These are phyloP conservation scores for Cercis canadensis DNA, from an alignment of 306 rosid species.

Conservation along the genomic window DNA sequence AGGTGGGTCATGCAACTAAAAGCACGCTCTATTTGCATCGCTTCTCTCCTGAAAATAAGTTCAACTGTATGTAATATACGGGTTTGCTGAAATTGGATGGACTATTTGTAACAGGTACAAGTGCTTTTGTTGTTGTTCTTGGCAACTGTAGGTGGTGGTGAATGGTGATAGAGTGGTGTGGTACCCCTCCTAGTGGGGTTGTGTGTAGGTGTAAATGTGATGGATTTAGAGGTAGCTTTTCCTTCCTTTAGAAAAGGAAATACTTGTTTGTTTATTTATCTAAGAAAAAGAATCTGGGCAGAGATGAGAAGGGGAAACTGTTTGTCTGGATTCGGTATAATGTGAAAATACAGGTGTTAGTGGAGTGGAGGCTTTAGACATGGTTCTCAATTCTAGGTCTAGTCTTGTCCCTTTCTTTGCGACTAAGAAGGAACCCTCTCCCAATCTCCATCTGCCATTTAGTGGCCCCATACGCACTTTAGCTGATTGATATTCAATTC, in stretches of 20 bases:
- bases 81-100: not conserved
- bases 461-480: constrained; percentile 28
- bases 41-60: constrained; percentile 10
- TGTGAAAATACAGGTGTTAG: not conserved
- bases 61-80: constrained; percentile 7
- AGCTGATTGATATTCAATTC: constrained; percentile 19
- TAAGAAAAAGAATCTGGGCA: constrained; percentile 10
- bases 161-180: too few relatives aligned
- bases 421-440: constrained; percentile 9
- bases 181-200: constrained; percentile 27
- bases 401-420: constrained; percentile 37
- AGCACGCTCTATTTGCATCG: too few relatives aligned
- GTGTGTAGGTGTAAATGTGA: not conserved
- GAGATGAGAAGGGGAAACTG: not conserved
- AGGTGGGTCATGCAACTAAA: too few relatives aligned
- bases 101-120: constrained; percentile 22
- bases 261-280: too few relatives aligned
- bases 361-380: constrained; percentile 28
- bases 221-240: constrained; percentile 25
- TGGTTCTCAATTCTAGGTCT: constrained; percentile 37
- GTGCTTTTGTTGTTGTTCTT: constrained; percentile 27
- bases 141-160: constrained; percentile 33
- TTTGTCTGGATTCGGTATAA: constrained; percentile 17
- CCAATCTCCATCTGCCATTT: not conserved
- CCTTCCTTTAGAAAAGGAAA: not conserved